Evolutionary conservation across 164 flowering plant species (phyloP), one percentile per base, ranked within the genome.

Genomic region (Kalanchoe fedtschenkoi): DNA sequence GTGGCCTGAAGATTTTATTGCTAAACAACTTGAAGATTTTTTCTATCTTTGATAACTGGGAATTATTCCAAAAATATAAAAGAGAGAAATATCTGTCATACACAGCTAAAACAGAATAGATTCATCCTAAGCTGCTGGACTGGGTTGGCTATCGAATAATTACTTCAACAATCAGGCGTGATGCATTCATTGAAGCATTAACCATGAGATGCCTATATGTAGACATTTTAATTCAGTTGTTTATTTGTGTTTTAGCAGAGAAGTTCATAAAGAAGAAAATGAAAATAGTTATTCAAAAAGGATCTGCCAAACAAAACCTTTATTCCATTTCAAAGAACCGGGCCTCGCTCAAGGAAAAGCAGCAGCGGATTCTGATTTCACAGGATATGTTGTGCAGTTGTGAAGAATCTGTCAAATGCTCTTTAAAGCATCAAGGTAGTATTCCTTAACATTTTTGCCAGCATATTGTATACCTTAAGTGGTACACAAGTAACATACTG

Each of bases 331-430:
- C 62, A 55, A 28, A 33, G 61, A 30, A 44, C 26, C 33, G 32
- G 32, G 56, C 56, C 56, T 51, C 51, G 38, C 66, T 72, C 71
- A 76, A 22, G 70, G 62, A 62, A 72, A 34, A 70, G 68, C 65
- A 26, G 56, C 24, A 68, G 60, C 62, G 38, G 79, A 75, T 80
- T 80, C 76, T 78, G 78, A 76, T 81, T 55, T 71, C 46, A 68
- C 58, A 62, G 72, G 64, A 72, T 74, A 69, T 72, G 69, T 71
- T 71, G 63, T 72, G 67, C 75, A 69, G 77, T 75, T 75, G 70
- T 71, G 55, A 62, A 66, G 79, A 76, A 74, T 75, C 80, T 60
- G 35, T 46, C 62, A 60, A 65, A 55, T 39, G 60, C 70, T 65
- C 71, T 69, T 28, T 43, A 81, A 76, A 71, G 69, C 62, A 41